Percentiles rank a stretch among this genome's conserved stretches.
Conservation (phyloP, 805 yeast species). For the Metschnikowia vanudenii region DNA sequence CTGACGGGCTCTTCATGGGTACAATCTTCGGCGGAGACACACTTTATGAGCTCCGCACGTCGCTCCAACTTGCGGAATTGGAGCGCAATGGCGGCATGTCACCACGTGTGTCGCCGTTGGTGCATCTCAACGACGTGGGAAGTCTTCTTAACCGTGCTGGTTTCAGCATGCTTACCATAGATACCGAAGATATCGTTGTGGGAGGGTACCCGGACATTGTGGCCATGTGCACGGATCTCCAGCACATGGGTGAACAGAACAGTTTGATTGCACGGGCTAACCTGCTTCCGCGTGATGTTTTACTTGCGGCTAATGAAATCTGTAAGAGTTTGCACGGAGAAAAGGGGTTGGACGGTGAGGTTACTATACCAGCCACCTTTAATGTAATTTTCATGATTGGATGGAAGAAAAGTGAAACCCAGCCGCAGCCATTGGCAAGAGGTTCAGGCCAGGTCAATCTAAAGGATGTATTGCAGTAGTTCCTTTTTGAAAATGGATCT, state of each 20-base stretch:
- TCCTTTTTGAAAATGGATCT: too few species aligned
- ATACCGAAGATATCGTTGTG: constrained; percentile 78
- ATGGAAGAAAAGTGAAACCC: constrained; percentile 72
- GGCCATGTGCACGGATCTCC: constrained; percentile 67
- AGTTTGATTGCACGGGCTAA: constrained; percentile 53
- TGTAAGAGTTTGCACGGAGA: constrained; percentile 72
- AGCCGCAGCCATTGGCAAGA: constrained; percentile 70
- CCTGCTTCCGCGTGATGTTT: constrained; percentile 51
- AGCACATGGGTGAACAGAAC: constrained; percentile 83
- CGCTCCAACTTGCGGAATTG: constrained; percentile 78
- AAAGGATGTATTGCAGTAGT: constrained; percentile 52
- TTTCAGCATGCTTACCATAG: constrained; percentile 77
- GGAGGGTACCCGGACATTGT: constrained; percentile 70
- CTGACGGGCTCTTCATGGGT: constrained; percentile 82
- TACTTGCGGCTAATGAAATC: constrained; percentile 75
- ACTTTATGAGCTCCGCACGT: constrained; percentile 74
- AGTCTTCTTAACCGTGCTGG: constrained; percentile 70
- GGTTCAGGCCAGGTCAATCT: constrained; percentile 70
- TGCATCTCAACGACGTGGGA: constrained; percentile 75
- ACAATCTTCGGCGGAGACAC: constrained; percentile 84
- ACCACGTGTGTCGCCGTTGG: constrained; percentile 79
- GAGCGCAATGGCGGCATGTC: constrained; percentile 78
- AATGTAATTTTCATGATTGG: constrained; percentile 82
- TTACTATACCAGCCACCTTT: constrained; percentile 74
- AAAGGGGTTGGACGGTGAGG: constrained; percentile 42